Conservation (phyloP, 305 asterid species). For the Fraxinus baroniana region DNA sequence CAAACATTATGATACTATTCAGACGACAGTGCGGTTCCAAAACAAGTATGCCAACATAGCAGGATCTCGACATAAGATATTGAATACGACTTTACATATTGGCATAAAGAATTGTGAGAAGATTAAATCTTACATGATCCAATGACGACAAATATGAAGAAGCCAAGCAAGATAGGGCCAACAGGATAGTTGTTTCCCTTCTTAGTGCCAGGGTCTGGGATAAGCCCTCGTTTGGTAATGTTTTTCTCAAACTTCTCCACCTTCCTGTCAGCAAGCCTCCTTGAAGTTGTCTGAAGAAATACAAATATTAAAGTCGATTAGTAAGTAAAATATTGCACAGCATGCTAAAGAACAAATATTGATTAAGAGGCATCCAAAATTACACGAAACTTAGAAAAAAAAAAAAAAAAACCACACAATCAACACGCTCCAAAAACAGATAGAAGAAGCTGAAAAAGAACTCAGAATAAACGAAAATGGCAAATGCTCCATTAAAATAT, state of each 20-base stretch:
- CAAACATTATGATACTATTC: not conserved
- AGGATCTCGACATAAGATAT: not conserved
- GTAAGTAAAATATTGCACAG: not conserved
- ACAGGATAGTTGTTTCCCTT: constrained; percentile 75
- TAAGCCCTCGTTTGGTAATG: constrained; percentile 70
- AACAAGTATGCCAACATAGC: not conserved
- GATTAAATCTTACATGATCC: constrained; percentile 69
- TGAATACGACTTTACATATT: not conserved
- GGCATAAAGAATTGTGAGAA: not conserved
- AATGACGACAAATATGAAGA: constrained; percentile 85
- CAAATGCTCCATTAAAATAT: not conserved
- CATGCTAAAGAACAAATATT: not conserved
- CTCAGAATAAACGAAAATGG: not conserved
- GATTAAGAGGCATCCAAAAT: not conserved
- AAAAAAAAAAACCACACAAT: not conserved
- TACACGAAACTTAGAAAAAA: not conserved
- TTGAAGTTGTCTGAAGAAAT: constrained; percentile 66
- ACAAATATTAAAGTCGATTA: not conserved
- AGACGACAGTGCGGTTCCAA: not conserved
- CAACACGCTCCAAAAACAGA: not conserved
- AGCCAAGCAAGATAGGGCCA: constrained; percentile 85
- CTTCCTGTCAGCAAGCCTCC: constrained; percentile 86
- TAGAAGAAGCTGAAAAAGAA: not conserved
- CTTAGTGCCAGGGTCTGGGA: constrained; percentile 65
- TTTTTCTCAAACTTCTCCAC: constrained; percentile 84